Base-by-base conservation (phyloP, 768 basidiomycete genomes). In the Lentinula raphanica region DNA sequence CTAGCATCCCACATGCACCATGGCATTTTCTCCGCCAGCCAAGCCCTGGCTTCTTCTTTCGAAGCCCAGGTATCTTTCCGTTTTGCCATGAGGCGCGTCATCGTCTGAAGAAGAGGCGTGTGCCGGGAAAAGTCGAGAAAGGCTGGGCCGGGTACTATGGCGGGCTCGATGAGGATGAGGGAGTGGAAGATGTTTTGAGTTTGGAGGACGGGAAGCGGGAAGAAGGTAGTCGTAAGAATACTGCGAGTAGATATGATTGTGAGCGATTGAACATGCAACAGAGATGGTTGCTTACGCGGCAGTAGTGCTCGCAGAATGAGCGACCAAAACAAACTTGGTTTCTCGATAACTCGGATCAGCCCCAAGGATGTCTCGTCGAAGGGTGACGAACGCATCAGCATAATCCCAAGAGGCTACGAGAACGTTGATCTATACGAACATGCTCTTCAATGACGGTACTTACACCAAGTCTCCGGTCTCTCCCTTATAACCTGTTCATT, bases 291-390 rank as follows among this genome's bases (percentile, higher is more conserved):
- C 54, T 42, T 23, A 56, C 54, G 25, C 40, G n/a, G 39, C 54
- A 45, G 40, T 44, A 56, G 54, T 42, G 45, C 54, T 56, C 1
- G 54, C 54, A 13, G 54, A 56, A 56, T 56, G 54, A 31, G 54
- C 54, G 8, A 56, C 25, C 29, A 56, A 45, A 9, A 45, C 54
- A 21, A 56, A 56, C 25, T 56, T 56, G 54, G 44, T 46, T 21
- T 56, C 31, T 23, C 29, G 39, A 19, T 56, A 56, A 31, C 40
- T 44, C 3, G 27, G 19, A 35, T 56, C 19, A 21, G 39, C n/a
- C 3, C 44, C 54, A 5, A 56, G 54, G 9, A 44, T 42, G 42
- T 44, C 54, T 39, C 51, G 35, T n/a, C 54, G 40, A 9, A 56
- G 32, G 25, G 54, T 56, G 27, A 40, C 54, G 40, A 56, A 56